Conservation (phyloP, 2,329 filamentous ascomycete genomes). For the Nannizziopsis barbatae region DNA sequence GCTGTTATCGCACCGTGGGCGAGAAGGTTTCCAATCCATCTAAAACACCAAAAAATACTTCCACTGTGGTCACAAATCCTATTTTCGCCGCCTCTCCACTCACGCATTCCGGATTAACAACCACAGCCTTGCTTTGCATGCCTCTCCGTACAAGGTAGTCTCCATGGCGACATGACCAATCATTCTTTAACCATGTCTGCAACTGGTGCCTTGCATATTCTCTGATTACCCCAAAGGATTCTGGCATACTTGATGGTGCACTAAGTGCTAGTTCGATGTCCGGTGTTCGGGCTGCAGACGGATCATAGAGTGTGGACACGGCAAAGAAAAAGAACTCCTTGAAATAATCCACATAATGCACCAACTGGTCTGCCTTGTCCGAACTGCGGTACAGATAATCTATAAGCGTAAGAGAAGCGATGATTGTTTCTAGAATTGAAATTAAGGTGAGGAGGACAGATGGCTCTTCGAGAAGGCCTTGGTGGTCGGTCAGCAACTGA, state of each 20-base stretch:
- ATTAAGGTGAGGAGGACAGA: slow-evolving; percentile 30
- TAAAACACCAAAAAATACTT: slow-evolving; percentile 18
- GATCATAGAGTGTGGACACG: slow-evolving; percentile 20
- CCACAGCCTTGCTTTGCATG: slow-evolving; percentile 36
- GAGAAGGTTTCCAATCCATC: slow-evolving; percentile 16
- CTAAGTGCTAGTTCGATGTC: slow-evolving; percentile 13
- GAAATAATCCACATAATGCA: slow-evolving; percentile 31
- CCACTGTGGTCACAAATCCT: slow-evolving; percentile 20
- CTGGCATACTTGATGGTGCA: slow-evolving; percentile 5
- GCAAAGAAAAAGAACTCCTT: slow-evolving; percentile 30
- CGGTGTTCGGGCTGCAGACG: slow-evolving; percentile 12
- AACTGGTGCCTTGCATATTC: slow-evolving; percentile 34
- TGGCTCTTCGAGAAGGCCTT: slow-evolving; percentile 29
- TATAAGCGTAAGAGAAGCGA: slow-evolving; percentile 32
- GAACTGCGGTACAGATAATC: slow-evolving; percentile 39
- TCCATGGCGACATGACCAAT: slow-evolving; percentile 38
- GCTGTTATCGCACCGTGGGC: background rate
- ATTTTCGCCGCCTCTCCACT: slow-evolving; percentile 18
- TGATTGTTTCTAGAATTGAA: slow-evolving; percentile 34
- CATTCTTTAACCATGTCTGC: slow-evolving; percentile 32
- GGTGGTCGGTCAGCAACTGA: slow-evolving; percentile 26
- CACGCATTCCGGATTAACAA: slow-evolving; percentile 25
- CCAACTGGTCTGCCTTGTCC: slow-evolving; percentile 17
- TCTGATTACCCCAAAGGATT: slow-evolving; percentile 21
- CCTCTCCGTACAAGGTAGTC: slow-evolving; percentile 40